These are phyloP conservation scores for Trifolium pratense DNA, from an alignment of 306 rosid species.

Conservation along the genomic window DNA sequence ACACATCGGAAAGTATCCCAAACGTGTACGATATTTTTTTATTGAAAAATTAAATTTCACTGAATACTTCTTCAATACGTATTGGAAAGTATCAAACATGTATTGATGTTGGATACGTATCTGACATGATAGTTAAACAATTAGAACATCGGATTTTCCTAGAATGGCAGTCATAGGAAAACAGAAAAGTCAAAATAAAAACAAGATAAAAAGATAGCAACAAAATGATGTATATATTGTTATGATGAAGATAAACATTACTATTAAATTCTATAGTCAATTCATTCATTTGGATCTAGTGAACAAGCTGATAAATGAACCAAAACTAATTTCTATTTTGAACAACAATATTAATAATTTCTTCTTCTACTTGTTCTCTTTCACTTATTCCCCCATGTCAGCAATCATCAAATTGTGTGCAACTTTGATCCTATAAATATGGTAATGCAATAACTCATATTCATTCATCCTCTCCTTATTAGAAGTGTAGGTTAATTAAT, in stretches of 20 bases:
- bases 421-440: neutral
- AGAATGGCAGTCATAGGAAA: neutral
- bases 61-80: too few species aligned
- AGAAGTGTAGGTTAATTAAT: too few species aligned
- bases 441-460: neutral
- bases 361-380: neutral
- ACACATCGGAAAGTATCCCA: too few species aligned
- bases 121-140: too few species aligned
- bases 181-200: neutral
- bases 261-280: neutral
- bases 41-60: too few species aligned
- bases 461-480: neutral
- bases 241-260: neutral
- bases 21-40: too few species aligned
- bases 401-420: neutral
- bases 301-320: neutral
- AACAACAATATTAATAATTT: neutral
- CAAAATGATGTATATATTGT: neutral
- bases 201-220: neutral
- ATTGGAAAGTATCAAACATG: too few species aligned
- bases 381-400: neutral
- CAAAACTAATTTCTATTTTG: neutral
- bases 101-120: too few species aligned
- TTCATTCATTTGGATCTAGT: neutral
- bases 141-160: too few species aligned